Percentiles rank a stretch among this genome's conserved stretches.
These are phyloP conservation scores for Micractinium conductrix DNA, from an alignment of 139 green algal species.

Conservation along the genomic window DNA sequence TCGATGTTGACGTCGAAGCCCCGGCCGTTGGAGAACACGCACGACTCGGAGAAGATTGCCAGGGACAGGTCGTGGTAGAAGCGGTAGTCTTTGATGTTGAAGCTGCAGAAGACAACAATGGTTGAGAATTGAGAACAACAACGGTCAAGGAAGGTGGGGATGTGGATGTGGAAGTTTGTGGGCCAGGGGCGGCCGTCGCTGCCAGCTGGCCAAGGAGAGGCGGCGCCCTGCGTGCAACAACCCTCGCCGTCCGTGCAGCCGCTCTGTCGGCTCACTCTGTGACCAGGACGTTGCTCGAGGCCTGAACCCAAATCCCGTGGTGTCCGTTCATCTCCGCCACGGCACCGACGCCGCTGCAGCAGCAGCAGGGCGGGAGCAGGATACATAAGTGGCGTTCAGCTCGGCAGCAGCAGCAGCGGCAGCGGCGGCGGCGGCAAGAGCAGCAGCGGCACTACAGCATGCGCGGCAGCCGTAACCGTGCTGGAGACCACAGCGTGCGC, in stretches of 20 bases:
- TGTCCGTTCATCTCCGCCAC: constrained; percentile 14
- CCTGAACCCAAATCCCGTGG: constrained; percentile 23
- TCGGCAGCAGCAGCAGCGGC: no score
- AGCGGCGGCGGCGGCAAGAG: no score
- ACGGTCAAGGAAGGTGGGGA: background rate
- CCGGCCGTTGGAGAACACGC: constrained; percentile 4
- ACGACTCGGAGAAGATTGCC: constrained; percentile 14
- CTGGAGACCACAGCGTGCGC: no score
- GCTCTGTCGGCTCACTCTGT: background rate
- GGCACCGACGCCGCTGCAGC: background rate
- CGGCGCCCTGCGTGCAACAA: no score
- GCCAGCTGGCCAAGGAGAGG: no score
- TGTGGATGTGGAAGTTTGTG: background rate
- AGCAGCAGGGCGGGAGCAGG: no score
- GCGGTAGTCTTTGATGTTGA: background rate
- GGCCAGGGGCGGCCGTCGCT: no score
- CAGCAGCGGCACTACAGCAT: no score
- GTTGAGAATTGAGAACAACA: no score
- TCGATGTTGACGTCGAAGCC: constrained; percentile 21
- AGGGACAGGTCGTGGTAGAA: constrained; percentile 25
- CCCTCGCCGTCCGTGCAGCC: background rate
- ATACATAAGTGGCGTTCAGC: background rate
- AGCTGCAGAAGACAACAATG: no score
- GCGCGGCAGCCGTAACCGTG: no score
- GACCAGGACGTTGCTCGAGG: background rate